Evolutionary conservation across 176 grass and related monocot genomes (phyloP).

Genomic region (Oryza coarctata): DNA sequence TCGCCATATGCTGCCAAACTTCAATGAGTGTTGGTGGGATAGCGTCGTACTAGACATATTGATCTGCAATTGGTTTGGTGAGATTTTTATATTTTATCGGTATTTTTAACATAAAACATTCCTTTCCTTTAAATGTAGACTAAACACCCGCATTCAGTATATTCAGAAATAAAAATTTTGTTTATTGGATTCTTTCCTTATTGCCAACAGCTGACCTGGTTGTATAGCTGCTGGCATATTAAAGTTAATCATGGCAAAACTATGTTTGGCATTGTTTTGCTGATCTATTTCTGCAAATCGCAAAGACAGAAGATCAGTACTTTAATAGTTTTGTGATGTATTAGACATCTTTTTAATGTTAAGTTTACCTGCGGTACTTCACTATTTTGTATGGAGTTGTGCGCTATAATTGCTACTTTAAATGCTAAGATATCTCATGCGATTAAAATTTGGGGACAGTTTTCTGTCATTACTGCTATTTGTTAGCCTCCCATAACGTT

Average conservation of each 20-base stretch:
- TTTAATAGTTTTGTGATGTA: not conserved
- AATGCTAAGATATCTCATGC: not conserved
- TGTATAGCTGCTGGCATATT: not conserved
- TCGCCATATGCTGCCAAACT: conserved; percentile 99
- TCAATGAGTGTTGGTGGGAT: conserved; percentile 99
- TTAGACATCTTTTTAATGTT: conserved; percentile 10
- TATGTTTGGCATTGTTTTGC: not conserved
- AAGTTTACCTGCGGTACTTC: not conserved
- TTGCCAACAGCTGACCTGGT: not conserved
- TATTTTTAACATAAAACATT: conserved; percentile 21
- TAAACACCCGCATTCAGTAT: not conserved
- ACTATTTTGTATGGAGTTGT: conserved; percentile 2
- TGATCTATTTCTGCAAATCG: not conserved
- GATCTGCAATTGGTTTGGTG: conserved; percentile 99
- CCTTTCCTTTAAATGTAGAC: not conserved
- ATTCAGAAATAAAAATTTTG: not conserved
- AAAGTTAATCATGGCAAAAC: not conserved
- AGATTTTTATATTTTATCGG: conserved; percentile 39
- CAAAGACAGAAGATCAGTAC: not conserved
- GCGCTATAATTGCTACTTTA: not conserved
- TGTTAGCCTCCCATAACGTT: not conserved
- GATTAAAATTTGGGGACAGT: not conserved
- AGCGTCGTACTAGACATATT: conserved; percentile 95
- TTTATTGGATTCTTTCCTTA: not conserved
- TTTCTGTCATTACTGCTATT: conserved; percentile 8